phyloP scores from a whole-genome alignment of 177 flowering plant species.

The Tripterygium wilfordii region DNA sequence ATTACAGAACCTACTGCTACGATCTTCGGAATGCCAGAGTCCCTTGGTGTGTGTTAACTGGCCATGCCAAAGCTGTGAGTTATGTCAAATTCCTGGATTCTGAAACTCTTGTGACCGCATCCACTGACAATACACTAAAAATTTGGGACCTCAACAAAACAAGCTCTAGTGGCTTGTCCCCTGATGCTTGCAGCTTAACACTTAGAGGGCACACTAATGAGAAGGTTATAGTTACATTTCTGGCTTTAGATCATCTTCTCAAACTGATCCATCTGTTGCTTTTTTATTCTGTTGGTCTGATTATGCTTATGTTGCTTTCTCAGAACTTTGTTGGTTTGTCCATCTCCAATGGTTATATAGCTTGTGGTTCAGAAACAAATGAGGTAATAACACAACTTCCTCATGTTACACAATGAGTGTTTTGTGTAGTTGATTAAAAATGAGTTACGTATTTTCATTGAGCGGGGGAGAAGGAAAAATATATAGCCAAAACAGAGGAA shows the following conservation, averaged over 20 bases:
- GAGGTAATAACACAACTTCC: constrained; percentile 50
- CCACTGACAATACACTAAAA: constrained; percentile 90
- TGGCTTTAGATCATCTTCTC: no score
- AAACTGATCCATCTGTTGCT: no score
- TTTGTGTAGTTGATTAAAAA: not conserved
- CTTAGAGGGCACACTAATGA: constrained; percentile 85
- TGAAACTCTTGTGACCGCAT: constrained; percentile 78
- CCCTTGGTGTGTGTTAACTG: constrained; percentile 90
- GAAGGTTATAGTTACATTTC: no score
- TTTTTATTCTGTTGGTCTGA: no score
- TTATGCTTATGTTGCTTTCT: constrained; percentile 15
- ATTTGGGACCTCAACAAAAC: constrained; percentile 90
- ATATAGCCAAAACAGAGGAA: not conserved
- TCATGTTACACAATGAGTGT: not conserved
- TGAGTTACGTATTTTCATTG: not conserved
- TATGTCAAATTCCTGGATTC: constrained; percentile 88
- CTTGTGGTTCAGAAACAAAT: constrained; percentile 97
- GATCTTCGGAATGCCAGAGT: constrained; percentile 71
- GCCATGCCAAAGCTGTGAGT: constrained; percentile 90
- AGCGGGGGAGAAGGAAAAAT: not conserved
- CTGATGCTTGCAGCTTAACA: constrained; percentile 70
- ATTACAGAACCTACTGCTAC: constrained; percentile 77
- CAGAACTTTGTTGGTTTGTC: constrained; percentile 97
- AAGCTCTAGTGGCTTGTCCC: constrained; percentile 44
- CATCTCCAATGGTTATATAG: constrained; percentile 77